Evolutionary conservation across 2,329 filamentous ascomycete species (phyloP), one percentile per base, ranked within the genome.

Genomic region (Pseudogymnoascus destructans): DNA sequence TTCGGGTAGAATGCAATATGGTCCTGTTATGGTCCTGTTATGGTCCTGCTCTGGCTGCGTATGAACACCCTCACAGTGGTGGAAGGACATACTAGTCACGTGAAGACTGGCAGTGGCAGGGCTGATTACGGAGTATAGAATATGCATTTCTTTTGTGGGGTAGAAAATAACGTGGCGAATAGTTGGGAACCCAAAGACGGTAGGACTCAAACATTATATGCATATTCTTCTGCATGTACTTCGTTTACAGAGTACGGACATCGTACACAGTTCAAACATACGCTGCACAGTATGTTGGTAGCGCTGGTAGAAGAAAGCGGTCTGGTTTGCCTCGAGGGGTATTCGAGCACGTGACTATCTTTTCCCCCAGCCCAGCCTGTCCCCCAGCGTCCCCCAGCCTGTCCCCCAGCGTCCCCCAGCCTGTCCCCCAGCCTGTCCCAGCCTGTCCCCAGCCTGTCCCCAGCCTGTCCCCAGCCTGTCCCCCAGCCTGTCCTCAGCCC

Each of bases 1-100:
- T 67, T 57, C 61, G 56, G 61, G 61, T 64, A 59, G 46, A 52
- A 52, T 52, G 46, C 46, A 52, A 52, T 56, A 5, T 23, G 11
- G 11, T 5, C 5, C 7, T 36, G 36, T 40, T 40, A 27, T 15
- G 30, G 23, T 30, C 17, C 9, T 33, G 25, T 55, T 55, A 1
- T 25, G 7, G 3, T 15, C 7, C 7, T 27, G 15, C 19, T 52
- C 46, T 52, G 46, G 5, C 8, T 7, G 9, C 3, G 17, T 52
- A 52, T 27, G 8, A 8, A 46, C 21, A 7, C 7, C 21, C 40
- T 46, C 19, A 46, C 7, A 25, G n/a, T n/a, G n/a, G n/a, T 2
- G 1, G 15, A n/a, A n/a, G 5, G 40, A 23, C 3, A 5, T 2
- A 25, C 3, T 2, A 5, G 25, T 52, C 46, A 52, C 46, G 46